phyloP scores from a whole-genome alignment of 2,329 filamentous ascomycete genomes.

The Paraphoma sp. region DNA sequence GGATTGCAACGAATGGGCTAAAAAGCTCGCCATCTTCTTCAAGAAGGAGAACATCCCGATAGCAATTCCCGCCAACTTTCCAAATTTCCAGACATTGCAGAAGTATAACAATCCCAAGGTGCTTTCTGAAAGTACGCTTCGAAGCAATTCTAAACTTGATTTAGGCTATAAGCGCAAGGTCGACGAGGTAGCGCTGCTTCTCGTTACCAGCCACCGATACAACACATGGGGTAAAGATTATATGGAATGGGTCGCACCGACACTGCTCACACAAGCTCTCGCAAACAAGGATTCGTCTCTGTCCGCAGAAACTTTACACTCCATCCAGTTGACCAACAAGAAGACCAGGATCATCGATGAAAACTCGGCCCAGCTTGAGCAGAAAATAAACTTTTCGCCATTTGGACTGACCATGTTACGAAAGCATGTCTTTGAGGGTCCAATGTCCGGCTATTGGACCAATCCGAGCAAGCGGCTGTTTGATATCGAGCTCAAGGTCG shows the following conservation, averaged over 20 bases:
- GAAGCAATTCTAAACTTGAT: conserved; percentile 31
- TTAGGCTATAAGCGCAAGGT: conserved; percentile 37
- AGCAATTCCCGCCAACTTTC: conserved; percentile 17
- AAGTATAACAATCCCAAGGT: conserved; percentile 46
- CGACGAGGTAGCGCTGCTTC: conserved; percentile 40
- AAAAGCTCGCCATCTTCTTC: conserved; percentile 18
- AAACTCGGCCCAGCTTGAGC: conserved; percentile 15
- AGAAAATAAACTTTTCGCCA: conserved; percentile 46
- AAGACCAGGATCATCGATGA: conserved; percentile 23
- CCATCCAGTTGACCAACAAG: conserved; percentile 37
- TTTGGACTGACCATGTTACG: conserved; percentile 34
- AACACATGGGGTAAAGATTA: conserved; percentile 47
- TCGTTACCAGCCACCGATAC: conserved; percentile 40
- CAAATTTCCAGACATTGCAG: conserved; percentile 30
- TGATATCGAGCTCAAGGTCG: background rate
- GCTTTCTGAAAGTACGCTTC: conserved; percentile 36
- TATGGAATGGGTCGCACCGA: conserved; percentile 45
- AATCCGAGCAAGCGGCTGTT: background rate
- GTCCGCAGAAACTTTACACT: conserved; percentile 23
- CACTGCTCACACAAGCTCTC: conserved; percentile 39
- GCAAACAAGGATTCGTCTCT: conserved; percentile 7
- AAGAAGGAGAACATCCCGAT: conserved; percentile 1
- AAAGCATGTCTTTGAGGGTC: conserved; percentile 27
- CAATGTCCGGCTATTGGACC: background rate
- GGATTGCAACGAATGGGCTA: conserved; percentile 32